Evolutionary conservation across 495 filamentous ascomycete species (phyloP).

Genomic region (Xylaria intraflava): DNA sequence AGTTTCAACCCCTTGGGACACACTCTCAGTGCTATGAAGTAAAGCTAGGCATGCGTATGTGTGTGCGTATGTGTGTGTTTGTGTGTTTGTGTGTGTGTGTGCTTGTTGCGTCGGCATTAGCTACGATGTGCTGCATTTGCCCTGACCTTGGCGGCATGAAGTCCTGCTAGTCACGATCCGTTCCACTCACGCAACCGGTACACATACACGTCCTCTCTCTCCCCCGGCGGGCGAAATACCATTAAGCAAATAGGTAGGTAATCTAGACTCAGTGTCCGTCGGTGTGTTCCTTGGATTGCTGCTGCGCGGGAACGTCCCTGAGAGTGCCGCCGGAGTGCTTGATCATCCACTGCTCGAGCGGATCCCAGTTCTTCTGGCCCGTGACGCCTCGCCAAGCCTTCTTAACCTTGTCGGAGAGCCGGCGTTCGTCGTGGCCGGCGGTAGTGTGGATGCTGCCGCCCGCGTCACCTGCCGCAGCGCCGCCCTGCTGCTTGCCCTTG

Average conservation of each 20-base stretch:
- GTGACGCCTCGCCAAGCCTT: slow-evolving; percentile 8
- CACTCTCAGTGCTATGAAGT: too few species aligned
- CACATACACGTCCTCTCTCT: background rate
- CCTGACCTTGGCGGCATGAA: too few species aligned
- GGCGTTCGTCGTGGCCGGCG: slow-evolving; percentile 4
- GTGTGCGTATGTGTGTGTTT: too few species aligned
- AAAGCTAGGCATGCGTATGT: too few species aligned
- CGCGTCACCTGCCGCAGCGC: background rate
- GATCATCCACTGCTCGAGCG: slow-evolving; percentile 11
- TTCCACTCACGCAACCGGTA: too few species aligned
- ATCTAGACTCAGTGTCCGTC: background rate
- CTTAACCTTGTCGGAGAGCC: slow-evolving; percentile 3
- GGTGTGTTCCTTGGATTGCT: background rate
- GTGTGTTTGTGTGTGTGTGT: too few species aligned
- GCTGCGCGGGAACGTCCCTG: background rate
- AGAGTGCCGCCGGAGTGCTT: slow-evolving; percentile 9
- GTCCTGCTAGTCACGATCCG: too few species aligned
- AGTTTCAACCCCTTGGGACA: too few species aligned
- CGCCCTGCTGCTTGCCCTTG: background rate
- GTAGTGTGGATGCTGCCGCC: background rate
- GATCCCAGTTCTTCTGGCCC: background rate
- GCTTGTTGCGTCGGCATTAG: too few species aligned
- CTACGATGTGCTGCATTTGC: too few species aligned
- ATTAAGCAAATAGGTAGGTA: background rate
- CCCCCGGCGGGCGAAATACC: background rate